Evolutionary conservation across 139 green algal species (phyloP).

Genomic region (Gonium pectorale): DNA sequence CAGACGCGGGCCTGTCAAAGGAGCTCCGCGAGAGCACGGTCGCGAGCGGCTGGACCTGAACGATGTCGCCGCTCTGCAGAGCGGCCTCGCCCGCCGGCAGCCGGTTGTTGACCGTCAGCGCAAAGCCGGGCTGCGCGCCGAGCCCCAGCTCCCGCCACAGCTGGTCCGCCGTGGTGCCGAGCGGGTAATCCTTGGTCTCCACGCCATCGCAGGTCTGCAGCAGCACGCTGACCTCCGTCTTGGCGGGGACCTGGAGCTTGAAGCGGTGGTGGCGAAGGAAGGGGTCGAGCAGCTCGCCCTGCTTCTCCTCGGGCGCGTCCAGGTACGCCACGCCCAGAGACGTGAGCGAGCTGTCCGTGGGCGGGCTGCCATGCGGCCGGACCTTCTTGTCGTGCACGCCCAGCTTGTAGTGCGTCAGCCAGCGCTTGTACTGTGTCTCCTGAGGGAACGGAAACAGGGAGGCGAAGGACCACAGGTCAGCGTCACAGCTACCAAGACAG

Average conservation of each 20-base stretch:
- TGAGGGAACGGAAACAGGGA: slow-evolving; percentile 1
- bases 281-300: slow-evolving; percentile 50
- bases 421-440: slow-evolving; percentile 69
- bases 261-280: slow-evolving; percentile 62
- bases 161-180: slow-evolving; percentile 35
- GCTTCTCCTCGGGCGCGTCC: slow-evolving; percentile 20
- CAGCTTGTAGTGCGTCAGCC: slow-evolving; percentile 62
- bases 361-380: slow-evolving; percentile 47
- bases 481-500: too few species aligned
- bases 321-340: slow-evolving; percentile 54
- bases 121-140: slow-evolving; percentile 26
- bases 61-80: slow-evolving; percentile 46
- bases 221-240: slow-evolving; percentile 43
- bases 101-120: slow-evolving; percentile 49
- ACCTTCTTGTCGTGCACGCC: slow-evolving; percentile 67
- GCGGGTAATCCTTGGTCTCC: slow-evolving; percentile 39
- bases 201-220: slow-evolving; percentile 51
- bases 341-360: slow-evolving; percentile 54
- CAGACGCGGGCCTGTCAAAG: not conserved
- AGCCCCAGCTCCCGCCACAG: slow-evolving; percentile 41
- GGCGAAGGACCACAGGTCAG: too few species aligned
- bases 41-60: slow-evolving; percentile 47
- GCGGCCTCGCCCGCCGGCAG: slow-evolving; percentile 14
- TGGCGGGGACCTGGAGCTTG: slow-evolving; percentile 39
- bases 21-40: slow-evolving; percentile 24